Evolutionary conservation across 2,329 filamentous ascomycete genomes (phyloP).

Genomic region (Tolypocladium pustulatum): DNA sequence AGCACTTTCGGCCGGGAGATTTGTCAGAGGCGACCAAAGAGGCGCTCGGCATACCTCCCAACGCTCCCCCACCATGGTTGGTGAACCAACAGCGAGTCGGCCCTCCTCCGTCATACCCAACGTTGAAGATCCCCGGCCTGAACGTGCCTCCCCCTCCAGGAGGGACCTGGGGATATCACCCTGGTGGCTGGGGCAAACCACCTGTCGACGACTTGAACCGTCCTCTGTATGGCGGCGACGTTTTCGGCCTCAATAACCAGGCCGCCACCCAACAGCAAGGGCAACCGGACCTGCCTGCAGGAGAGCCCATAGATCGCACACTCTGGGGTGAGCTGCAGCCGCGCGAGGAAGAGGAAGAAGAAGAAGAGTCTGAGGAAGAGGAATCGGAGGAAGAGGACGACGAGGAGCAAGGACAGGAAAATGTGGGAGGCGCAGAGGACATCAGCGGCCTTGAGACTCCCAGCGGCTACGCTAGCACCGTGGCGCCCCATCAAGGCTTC

Average conservation of each 20-base stretch:
- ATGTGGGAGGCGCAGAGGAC: neutral
- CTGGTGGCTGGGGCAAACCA: conserved; percentile 92
- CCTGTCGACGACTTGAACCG: conserved; percentile 89
- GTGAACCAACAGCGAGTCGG: conserved; percentile 94
- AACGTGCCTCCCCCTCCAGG: conserved; percentile 88
- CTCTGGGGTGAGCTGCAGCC: conserved; percentile 89
- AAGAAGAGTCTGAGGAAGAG: conserved; percentile 64
- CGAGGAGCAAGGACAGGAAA: conserved; percentile 28
- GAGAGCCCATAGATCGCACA: conserved; percentile 75
- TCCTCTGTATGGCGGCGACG: conserved; percentile 86
- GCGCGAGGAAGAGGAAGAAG: conserved; percentile 62
- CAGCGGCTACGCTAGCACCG: conserved; percentile 66
- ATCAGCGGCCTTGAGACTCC: conserved; percentile 66
- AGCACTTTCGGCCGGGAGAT: conserved; percentile 82
- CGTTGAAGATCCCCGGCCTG: conserved; percentile 86
- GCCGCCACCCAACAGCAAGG: conserved; percentile 27
- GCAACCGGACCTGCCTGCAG: conserved; percentile 32
- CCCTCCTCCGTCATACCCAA: conserved; percentile 87
- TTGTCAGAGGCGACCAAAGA: conserved; percentile 83
- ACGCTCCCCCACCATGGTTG: conserved; percentile 90
- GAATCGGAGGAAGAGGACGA: conserved; percentile 61
- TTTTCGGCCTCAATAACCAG: conserved; percentile 63
- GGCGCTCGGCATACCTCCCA: conserved; percentile 85
- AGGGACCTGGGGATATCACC: conserved; percentile 88
- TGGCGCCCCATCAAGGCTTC: conserved; percentile 61